A percentile compares a stretch with the other conserved stretches of the same genome.
Conservation (phyloP, 345 rosid genomes). For the Fremontodendron californicum region DNA sequence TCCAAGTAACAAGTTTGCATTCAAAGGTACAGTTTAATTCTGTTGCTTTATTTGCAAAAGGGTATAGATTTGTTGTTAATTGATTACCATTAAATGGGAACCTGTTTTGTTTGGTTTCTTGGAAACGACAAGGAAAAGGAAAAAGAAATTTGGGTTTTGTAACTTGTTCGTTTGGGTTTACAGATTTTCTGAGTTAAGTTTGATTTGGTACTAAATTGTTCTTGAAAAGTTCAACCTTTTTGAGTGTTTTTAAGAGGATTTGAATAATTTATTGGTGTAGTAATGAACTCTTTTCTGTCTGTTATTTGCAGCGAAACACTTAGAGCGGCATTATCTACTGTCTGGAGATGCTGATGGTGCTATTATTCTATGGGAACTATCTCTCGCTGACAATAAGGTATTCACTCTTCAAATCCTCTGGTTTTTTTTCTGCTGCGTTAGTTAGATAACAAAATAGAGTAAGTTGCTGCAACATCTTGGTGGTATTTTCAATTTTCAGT, state of each 20-base stretch:
- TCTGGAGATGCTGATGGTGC: constrained; percentile 83
- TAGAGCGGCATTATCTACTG: constrained; percentile 60
- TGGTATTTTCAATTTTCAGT: background rate
- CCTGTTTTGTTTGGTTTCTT: background rate
- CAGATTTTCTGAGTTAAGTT: background rate
- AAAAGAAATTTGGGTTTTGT: background rate
- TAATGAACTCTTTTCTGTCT: background rate
- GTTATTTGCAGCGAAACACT: constrained; percentile 47
- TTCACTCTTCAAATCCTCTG: background rate
- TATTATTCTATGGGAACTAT: constrained; percentile 73
- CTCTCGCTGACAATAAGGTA: constrained; percentile 55
- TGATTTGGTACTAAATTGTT: background rate
- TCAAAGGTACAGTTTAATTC: constrained; percentile 44
- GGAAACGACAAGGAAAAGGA: background rate
- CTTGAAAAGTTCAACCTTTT: background rate
- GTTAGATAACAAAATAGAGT: background rate
- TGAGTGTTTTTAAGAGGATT: background rate
- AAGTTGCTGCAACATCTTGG: background rate
- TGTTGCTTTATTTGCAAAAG: background rate
- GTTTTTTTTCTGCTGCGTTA: background rate
- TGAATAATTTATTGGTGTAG: background rate
- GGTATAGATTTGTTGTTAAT: background rate
- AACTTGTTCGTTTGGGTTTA: background rate
- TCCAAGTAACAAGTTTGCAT: constrained; percentile 68
- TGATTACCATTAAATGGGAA: background rate